phyloP scores from a whole-genome alignment of 2,329 filamentous ascomycete species.

The Penicillium glabrum region DNA sequence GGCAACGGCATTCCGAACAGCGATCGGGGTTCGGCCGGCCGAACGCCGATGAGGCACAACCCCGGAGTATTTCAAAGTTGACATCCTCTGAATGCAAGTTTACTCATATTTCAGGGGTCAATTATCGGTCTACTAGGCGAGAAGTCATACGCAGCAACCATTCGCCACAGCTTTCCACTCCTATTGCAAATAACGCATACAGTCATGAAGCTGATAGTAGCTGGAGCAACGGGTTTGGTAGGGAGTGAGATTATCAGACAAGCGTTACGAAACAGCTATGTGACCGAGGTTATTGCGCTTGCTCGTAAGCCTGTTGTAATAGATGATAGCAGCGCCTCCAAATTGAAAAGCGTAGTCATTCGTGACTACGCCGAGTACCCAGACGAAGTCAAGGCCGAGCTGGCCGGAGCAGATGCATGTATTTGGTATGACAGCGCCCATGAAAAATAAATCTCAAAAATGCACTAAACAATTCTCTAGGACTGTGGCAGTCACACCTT shows the following conservation, averaged over 20 bases:
- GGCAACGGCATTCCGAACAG: neutral
- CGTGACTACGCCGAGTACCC: slow-evolving; percentile 35
- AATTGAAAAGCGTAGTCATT: slow-evolving; percentile 34
- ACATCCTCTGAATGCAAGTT: neutral
- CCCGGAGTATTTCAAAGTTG: neutral
- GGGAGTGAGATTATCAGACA: slow-evolving; percentile 38
- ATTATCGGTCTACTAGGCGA: neutral
- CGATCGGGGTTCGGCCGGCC: neutral
- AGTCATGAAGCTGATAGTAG: slow-evolving; percentile 38
- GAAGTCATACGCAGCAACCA: neutral
- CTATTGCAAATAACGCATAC: neutral
- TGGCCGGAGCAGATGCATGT: slow-evolving; percentile 35
- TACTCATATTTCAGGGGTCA: neutral
- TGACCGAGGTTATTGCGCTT: slow-evolving; percentile 11
- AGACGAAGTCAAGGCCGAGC: slow-evolving; percentile 29
- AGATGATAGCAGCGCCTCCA: slow-evolving; percentile 9
- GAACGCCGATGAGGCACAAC: neutral
- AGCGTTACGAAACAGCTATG: slow-evolving; percentile 23
- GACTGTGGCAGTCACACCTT: slow-evolving; percentile 23
- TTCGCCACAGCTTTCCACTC: neutral
- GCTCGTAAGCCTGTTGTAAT: slow-evolving; percentile 4
- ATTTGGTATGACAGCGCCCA: slow-evolving; percentile 33
- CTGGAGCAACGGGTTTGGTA: slow-evolving; percentile 36
- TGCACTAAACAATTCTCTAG: neutral
- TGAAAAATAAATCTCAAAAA: neutral